Evolutionary conservation across 805 yeast species (phyloP).

Genomic region (Candida orba): DNA sequence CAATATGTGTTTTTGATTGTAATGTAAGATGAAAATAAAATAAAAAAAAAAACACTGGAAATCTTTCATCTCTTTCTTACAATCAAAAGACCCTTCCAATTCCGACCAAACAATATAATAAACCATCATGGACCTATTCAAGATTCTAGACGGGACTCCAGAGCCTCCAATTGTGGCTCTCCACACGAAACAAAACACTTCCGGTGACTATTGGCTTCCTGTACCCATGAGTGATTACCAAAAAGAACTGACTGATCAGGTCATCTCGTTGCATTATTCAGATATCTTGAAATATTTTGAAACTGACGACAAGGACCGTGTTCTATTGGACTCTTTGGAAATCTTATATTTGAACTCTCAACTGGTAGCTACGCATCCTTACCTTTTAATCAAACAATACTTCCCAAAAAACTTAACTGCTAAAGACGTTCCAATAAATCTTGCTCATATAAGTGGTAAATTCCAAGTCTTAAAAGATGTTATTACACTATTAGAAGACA

Average conservation of each 20-base stretch:
- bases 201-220: slow-evolving; percentile 67
- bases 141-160: slow-evolving; percentile 75
- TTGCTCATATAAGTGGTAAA: slow-evolving; percentile 79
- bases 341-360: slow-evolving; percentile 71
- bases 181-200: slow-evolving; percentile 22
- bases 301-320: slow-evolving; percentile 40
- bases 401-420: slow-evolving; percentile 73
- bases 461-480: slow-evolving; percentile 64
- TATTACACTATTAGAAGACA: slow-evolving; percentile 44
- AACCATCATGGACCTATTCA: slow-evolving; percentile 53
- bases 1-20: not conserved
- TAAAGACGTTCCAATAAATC: slow-evolving; percentile 61
- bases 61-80: no score
- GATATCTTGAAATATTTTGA: slow-evolving; percentile 87
- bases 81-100: not conserved
- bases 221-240: slow-evolving; percentile 85
- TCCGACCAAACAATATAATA: not conserved
- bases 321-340: slow-evolving; percentile 67
- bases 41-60: no score
- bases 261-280: slow-evolving; percentile 83
- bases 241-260: slow-evolving; percentile 83
- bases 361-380: slow-evolving; percentile 85
- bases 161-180: slow-evolving; percentile 62
- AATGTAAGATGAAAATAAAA: no score
- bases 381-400: slow-evolving; percentile 72